phyloP scores from a whole-genome alignment of 78 protist species.

The Polysphondylium violaceum region DNA sequence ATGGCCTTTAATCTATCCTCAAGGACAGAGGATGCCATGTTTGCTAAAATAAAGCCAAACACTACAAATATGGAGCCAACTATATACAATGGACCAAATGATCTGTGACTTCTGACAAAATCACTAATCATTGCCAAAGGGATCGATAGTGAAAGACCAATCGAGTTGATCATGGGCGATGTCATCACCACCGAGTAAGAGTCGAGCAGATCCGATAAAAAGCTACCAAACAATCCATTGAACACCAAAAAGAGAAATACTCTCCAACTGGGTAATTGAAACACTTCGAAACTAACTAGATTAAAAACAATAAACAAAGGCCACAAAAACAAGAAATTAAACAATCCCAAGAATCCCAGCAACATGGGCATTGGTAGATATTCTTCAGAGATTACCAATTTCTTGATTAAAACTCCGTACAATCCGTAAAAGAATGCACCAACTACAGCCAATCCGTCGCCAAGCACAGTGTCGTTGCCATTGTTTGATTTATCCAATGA shows the following conservation, averaged over 20 bases:
- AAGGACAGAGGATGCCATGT: constrained; percentile 17
- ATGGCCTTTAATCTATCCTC: constrained; percentile 11
- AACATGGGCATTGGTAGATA: constrained; percentile 69
- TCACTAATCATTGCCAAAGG: constrained; percentile 74
- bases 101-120: neutral
- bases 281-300: constrained; percentile 13
- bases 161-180: constrained; percentile 41
- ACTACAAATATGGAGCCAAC: constrained; percentile 22
- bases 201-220: constrained; percentile 57
- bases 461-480: constrained; percentile 43
- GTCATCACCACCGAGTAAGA: constrained; percentile 65
- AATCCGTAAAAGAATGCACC: constrained; percentile 69
- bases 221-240: constrained; percentile 74
- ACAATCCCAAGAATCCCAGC: constrained; percentile 65
- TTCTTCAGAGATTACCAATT: constrained; percentile 36
- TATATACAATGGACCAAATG: constrained; percentile 44
- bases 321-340: constrained; percentile 47
- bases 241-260: constrained; percentile 24
- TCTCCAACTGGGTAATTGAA: constrained; percentile 16
- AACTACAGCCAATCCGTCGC: constrained; percentile 34
- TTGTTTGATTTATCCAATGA: constrained; percentile 1
- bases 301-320: constrained; percentile 47
- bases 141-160: constrained; percentile 60
- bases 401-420: constrained; percentile 52
- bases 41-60: constrained; percentile 37